A percentile compares a stretch with the other conserved stretches of the same genome.
Conservation (phyloP, 1,284 basidiomycete genomes). For the Cryptococcus depauperatus region DNA sequence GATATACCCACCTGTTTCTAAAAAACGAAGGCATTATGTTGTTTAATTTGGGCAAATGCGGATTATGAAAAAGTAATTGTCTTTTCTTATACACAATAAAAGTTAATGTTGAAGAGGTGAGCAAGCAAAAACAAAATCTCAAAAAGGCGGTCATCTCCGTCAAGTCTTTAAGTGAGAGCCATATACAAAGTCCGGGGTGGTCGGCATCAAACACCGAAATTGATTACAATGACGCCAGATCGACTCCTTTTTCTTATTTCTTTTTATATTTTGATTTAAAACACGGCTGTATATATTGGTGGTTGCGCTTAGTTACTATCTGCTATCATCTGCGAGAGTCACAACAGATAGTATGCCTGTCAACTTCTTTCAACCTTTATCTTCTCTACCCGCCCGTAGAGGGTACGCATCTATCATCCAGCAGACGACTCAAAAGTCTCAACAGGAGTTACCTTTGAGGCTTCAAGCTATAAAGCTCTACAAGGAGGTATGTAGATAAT, state of each 20-base stretch:
- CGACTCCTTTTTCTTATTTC: not conserved
- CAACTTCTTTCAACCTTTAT: too few species aligned
- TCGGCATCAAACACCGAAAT: too few species aligned
- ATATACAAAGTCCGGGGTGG: too few species aligned
- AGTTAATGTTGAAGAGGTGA: constrained; percentile 6
- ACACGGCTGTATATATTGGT: too few species aligned
- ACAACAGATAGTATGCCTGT: too few species aligned
- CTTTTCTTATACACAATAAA: too few species aligned
- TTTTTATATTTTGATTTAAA: not conserved
- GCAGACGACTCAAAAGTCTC: not conserved
- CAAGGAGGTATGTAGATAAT: constrained; percentile 37
- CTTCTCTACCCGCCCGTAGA: constrained; percentile 1
- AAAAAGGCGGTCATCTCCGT: not conserved
- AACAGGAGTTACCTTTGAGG: constrained; percentile 19
- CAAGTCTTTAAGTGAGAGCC: too few species aligned
- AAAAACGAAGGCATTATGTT: constrained; percentile 20
- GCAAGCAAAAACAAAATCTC: constrained; percentile 6
- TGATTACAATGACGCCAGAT: not conserved
- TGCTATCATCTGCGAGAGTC: too few species aligned
- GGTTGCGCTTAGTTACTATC: too few species aligned
- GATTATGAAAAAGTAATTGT: too few species aligned
- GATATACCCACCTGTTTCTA: constrained; percentile 14
- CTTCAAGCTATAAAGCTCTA: constrained; percentile 41
- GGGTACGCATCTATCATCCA: constrained; percentile 11
- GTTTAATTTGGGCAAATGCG: not conserved